Evolutionary conservation across 140 eudicot species (phyloP), one percentile per base, ranked within the genome.

Genomic region (Senecio squalidus): DNA sequence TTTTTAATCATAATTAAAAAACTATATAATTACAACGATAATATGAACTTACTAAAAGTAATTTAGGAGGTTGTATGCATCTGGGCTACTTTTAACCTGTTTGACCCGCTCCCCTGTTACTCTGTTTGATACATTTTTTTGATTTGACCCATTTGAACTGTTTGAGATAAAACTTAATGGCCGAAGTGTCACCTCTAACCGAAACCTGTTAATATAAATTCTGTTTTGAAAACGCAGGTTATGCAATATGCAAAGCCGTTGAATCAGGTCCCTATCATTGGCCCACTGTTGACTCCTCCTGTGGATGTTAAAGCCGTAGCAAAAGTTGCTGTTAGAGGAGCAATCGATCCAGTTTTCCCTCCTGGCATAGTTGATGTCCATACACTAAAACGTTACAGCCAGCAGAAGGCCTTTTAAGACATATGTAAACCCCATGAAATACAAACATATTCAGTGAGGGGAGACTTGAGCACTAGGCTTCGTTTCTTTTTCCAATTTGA

Each of bases 261-360:
- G 55, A 76, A 38, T 65, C 83, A 83, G 70, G 65, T 90, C 3
- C 97, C 97, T 0, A 27, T 85, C 17, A 52, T 90, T 52, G 97
- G 97, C 23, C 95, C 95, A 0, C 62, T 90, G 56, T 64, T 90
- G 9, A 84, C 87, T 11, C 87, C 97, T 25, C 97, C 97, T 3
- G 94, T 90, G 9, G 86, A 76, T 55, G 97, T 90, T 6, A 75
- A 59, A 27, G 89, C 95, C 1, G 95, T 90, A 30, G 94, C 97
- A 6, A 80, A 69, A 68, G 97, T 90, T 53, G 89, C 94, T 26
- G 94, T 90, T 1, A 73, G 97, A 76, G 97, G 95, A 10, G 95
- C 97, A n/a, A 72, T 79, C 47, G 95, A 90, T 53, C 95, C 90
- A 6, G 94, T 83, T 18, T 90, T 90, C 64, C 95, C 97, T 16